Evolutionary conservation across 768 basidiomycete species (phyloP), one percentile per base, ranked within the genome.

Genomic region (Hemileccinum impolitum): DNA sequence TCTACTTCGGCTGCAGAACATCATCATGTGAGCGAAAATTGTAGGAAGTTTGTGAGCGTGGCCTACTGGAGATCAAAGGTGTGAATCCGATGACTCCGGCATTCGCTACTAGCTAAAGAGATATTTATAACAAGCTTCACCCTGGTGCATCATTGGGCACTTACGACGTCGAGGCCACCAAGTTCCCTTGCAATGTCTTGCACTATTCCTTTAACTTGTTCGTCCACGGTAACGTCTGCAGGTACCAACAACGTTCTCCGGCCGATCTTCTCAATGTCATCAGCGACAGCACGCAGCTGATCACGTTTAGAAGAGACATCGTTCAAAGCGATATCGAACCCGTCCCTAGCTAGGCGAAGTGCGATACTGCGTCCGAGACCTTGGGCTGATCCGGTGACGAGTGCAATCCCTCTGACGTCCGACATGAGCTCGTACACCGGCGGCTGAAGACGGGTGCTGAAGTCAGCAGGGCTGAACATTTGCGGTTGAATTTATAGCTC

Each of bases 121-220:
- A 26, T 3, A 9, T 4, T 3, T 23, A 28, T 18, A 37, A n/a
- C 19, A 26, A 12, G 2, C 23, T 21, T 4, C 36, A 14, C 4
- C 7, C 6, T 8, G 13, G 19, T 17, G 4, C 12, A 7, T 10
- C 13, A 14, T 23, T 2, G 5, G 25, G 8, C 31, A 56, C 77
- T 54, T 41, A 76, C 78, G 19, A 76, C 74, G 52, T 79, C 74
- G 21, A 80, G 53, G 4, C 70, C 58, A 1, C 77, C 77, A 5
- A 78, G 57, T 25, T 55, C 56, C 4, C 56, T 41, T 14, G 61
- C 62, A 14, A 60, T 59, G 3, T 52, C 51, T 21, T 67, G 60
- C 3, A 81, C 63, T 62, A 78, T 65, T 5, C 14, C 49, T 43
- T 72, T 61, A 3, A 81, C 77, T 5, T 75, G 65, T 2, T 50